phyloP scores from a whole-genome alignment of 2,329 filamentous ascomycete species.

The Xylariaceae sp. region DNA sequence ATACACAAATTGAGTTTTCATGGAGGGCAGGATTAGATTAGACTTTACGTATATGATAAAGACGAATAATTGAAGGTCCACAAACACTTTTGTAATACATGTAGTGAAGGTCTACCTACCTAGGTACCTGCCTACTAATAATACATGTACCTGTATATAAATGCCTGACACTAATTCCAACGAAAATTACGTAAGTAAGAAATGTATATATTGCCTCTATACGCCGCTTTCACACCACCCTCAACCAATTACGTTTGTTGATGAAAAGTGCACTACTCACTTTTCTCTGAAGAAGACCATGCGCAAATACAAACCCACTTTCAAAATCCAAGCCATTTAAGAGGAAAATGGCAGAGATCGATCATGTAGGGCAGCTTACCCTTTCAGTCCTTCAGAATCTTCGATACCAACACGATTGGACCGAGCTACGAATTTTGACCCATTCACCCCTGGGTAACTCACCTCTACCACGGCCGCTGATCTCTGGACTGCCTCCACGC shows the following conservation, averaged over 20 bases:
- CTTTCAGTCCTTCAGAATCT: slow-evolving; percentile 71
- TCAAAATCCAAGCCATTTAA: not conserved
- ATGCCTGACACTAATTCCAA: not conserved
- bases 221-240: slow-evolving; percentile 22
- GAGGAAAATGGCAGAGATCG: slow-evolving; percentile 29
- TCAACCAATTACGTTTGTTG: not conserved
- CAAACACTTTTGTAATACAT: no score
- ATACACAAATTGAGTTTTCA: not conserved
- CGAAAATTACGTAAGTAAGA: not conserved
- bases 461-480: slow-evolving; percentile 60
- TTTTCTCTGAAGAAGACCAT: slow-evolving; percentile 1
- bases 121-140: no score
- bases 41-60: no score
- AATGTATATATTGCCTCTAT: slow-evolving; percentile 1
- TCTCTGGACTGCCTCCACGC: slow-evolving; percentile 73
- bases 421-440: slow-evolving; percentile 57
- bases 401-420: slow-evolving; percentile 76
- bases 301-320: not conserved
- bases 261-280: slow-evolving; percentile 19
- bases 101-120: no score
- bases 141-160: not conserved
- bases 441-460: slow-evolving; percentile 39
- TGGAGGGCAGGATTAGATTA: no score
- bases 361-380: slow-evolving; percentile 48
- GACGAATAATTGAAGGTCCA: no score